Evolutionary conservation across 2,329 filamentous ascomycete species (phyloP).

Genomic region (Aspergillus quadricinctus): DNA sequence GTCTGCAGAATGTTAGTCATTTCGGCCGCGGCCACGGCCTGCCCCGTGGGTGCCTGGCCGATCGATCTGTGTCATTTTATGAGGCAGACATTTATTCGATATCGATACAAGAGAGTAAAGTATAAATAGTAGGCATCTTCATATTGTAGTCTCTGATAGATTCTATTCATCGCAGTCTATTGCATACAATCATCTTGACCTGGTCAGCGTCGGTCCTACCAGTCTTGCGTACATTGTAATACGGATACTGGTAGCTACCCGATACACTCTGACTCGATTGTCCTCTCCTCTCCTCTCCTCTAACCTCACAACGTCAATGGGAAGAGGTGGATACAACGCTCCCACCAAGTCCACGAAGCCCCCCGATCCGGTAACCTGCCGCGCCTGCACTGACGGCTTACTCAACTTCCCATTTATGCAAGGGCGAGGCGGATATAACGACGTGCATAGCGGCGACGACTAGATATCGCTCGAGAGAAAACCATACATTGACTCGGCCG

Average conservation of each 20-base stretch:
- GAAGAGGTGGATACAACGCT: constrained; percentile 37
- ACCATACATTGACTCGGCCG: background rate
- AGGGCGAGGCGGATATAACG: constrained; percentile 34
- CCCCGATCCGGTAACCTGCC: constrained; percentile 1
- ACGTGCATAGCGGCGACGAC: constrained; percentile 15
- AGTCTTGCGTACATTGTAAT: background rate
- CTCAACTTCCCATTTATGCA: constrained; percentile 9
- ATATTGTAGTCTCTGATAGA: background rate
- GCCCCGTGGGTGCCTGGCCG: background rate
- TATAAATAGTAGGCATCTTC: background rate
- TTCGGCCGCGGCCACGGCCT: background rate
- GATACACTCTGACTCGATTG: too few relatives aligned
- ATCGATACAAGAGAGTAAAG: background rate
- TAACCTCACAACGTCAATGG: constrained; percentile 23
- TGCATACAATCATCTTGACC: background rate
- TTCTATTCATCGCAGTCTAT: background rate
- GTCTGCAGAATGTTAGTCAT: background rate
- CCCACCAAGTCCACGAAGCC: constrained; percentile 1
- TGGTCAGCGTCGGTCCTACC: background rate
- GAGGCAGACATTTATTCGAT: background rate
- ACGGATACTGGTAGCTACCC: background rate
- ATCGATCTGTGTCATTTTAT: background rate
- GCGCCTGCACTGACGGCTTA: background rate
- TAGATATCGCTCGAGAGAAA: background rate
- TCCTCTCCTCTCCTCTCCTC: background rate